phyloP scores from a whole-genome alignment of 2,329 filamentous ascomycete genomes.

The Diaporthe helianthi region DNA sequence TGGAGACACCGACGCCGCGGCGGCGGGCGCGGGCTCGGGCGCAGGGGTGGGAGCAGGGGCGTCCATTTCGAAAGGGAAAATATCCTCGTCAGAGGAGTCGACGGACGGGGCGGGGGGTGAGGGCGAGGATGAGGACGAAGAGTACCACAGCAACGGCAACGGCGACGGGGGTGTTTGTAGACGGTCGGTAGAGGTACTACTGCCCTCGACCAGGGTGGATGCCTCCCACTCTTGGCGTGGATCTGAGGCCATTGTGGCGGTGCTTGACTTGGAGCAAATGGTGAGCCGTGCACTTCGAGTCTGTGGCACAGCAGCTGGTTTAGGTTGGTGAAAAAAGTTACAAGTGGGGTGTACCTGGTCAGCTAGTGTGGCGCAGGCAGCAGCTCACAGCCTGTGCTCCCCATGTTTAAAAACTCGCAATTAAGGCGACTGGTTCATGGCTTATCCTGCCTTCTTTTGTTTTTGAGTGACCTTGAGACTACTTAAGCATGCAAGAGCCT shows the following conservation, averaged over 20 bases:
- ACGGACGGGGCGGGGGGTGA: neutral
- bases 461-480: no score
- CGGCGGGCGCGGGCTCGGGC: conserved; percentile 40
- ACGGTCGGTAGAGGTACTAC: conserved; percentile 7
- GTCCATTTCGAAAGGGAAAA: conserved; percentile 28
- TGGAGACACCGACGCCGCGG: conserved; percentile 40
- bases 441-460: no score
- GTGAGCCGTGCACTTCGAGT: neutral
- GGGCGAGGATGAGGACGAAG: neutral
- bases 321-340: neutral
- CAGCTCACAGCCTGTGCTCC: no score
- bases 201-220: conserved; percentile 21
- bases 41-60: conserved; percentile 9
- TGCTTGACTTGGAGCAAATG: neutral
- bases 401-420: no score
- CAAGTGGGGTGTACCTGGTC: neutral
- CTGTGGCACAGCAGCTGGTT: neutral
- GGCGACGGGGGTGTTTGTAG: neutral
- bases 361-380: neutral
- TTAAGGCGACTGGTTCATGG: no score
- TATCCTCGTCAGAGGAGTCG: conserved; percentile 8
- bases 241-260: conserved; percentile 24
- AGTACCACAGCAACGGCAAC: neutral
- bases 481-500: no score
- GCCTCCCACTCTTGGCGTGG: neutral